Percentiles rank a stretch among this genome's conserved stretches.
Conservation (phyloP, 2,329 filamentous ascomycete genomes). For the Penicillium sp. region DNA sequence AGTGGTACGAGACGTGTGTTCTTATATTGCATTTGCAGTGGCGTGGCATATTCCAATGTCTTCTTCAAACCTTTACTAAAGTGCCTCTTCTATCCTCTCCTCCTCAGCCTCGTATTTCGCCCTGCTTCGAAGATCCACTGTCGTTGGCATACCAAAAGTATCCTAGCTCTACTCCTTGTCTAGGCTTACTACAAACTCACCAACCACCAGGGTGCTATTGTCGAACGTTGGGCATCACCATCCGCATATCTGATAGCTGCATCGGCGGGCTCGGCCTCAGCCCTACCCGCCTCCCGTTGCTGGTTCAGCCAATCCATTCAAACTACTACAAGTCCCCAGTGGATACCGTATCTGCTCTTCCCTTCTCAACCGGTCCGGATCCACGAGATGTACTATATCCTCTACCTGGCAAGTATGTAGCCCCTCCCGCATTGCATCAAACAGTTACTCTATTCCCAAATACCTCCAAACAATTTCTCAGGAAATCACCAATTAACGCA, state of each 20-base stretch:
- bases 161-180: neutral
- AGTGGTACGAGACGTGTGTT: slow-evolving; percentile 14
- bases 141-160: neutral
- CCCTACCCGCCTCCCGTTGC: too few species aligned
- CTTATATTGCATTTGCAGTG: slow-evolving; percentile 13
- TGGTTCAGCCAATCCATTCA: too few species aligned
- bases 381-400: slow-evolving; percentile 47
- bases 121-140: neutral
- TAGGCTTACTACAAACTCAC: neutral
- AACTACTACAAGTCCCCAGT: too few species aligned
- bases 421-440: slow-evolving; percentile 21
- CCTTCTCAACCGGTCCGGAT: too few species aligned
- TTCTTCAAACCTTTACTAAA: slow-evolving; percentile 7
- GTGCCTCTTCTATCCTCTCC: slow-evolving; percentile 3
- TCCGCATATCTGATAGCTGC: slow-evolving; percentile 14
- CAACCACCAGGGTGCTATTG: too few species aligned
- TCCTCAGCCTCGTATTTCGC: neutral
- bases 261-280: slow-evolving; percentile 5
- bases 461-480: too few species aligned
- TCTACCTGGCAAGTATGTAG: slow-evolving; percentile 69
- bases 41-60: slow-evolving; percentile 12
- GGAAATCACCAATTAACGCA: slow-evolving; percentile 38
- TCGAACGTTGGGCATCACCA: slow-evolving; percentile 18
- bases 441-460: neutral
- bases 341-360: too few species aligned